phyloP scores from a whole-genome alignment of 148 eudicot genomes.

The Rhododendron simsii region DNA sequence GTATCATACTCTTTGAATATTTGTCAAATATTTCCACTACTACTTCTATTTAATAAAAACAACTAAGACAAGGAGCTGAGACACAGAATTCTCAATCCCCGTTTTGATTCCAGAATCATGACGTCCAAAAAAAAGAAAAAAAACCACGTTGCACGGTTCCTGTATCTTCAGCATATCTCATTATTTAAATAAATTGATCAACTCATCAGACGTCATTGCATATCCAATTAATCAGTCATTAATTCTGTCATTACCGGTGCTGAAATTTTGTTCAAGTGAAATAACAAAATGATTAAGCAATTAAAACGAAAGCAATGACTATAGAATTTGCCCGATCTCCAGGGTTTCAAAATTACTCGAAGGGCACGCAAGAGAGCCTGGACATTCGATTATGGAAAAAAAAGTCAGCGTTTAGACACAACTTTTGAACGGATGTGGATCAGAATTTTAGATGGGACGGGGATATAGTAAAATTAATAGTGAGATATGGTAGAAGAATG shows the following conservation, averaged over 20 bases:
- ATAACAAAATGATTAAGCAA: background rate
- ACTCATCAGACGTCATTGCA: background rate
- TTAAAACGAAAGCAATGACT: background rate
- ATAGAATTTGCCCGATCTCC: no score
- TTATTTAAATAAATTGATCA: background rate
- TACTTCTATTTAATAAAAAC: background rate
- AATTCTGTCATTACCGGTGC: background rate
- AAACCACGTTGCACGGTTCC: background rate
- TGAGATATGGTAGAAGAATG: no score
- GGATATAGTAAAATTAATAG: no score
- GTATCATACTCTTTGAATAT: background rate
- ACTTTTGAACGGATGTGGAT: background rate
- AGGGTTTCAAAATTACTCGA: no score
- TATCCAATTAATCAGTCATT: background rate
- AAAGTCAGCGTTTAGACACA: no score
- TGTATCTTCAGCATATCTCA: no score
- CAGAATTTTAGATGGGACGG: no score
- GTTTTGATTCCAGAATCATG: background rate
- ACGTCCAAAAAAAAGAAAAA: background rate
- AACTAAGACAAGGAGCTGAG: background rate
- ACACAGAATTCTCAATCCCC: background rate
- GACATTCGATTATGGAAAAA: no score
- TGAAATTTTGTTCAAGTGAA: background rate
- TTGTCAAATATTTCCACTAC: background rate
- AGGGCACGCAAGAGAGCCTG: no score